These are phyloP conservation scores for Rhizophlyctis rosea DNA, from an alignment of 192 early-diverging fungal species.

Conservation along the genomic window DNA sequence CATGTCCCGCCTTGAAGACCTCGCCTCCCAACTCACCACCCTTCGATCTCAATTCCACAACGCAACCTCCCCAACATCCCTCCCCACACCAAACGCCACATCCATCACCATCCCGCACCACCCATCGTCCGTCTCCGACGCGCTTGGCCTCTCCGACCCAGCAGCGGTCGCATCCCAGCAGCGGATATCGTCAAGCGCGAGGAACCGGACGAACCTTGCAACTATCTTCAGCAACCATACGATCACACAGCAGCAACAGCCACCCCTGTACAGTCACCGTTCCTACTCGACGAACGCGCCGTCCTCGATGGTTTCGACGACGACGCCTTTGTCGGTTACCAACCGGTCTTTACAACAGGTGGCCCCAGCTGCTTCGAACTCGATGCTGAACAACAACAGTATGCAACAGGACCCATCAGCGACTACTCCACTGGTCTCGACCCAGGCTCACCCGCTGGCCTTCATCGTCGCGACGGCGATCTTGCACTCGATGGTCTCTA, in stretches of 20 bases:
- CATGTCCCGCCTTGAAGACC: constrained; percentile 8
- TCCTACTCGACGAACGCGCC: neutral
- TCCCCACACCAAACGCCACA: neutral
- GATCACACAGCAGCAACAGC: neutral
- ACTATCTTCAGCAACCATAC: neutral
- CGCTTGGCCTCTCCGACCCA: constrained; percentile 29
- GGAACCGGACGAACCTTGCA: constrained; percentile 7
- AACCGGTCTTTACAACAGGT: constrained; percentile 1
- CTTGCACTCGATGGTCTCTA: constrained; percentile 22
- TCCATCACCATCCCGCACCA: neutral
- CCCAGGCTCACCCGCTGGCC: constrained; percentile 25
- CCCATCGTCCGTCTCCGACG: neutral
- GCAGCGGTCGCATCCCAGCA: constrained; percentile 28
- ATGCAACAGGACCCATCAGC: neutral
- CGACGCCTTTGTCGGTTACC: constrained; percentile 4
- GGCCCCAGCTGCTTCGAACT: neutral
- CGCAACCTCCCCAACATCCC: constrained; percentile 6
- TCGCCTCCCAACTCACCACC: constrained; percentile 20
- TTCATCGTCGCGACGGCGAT: constrained; percentile 12
- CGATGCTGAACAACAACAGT: neutral
- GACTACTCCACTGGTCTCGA: constrained; percentile 1
- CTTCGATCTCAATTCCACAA: constrained; percentile 20
- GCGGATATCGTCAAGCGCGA: constrained; percentile 24
- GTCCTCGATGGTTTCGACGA: neutral
- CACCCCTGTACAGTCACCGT: too few species aligned